A percentile compares a stretch with the other conserved stretches of the same genome.
phyloP scores from a whole-genome alignment of 305 asterid genomes.

The Fraxinus ornus region DNA sequence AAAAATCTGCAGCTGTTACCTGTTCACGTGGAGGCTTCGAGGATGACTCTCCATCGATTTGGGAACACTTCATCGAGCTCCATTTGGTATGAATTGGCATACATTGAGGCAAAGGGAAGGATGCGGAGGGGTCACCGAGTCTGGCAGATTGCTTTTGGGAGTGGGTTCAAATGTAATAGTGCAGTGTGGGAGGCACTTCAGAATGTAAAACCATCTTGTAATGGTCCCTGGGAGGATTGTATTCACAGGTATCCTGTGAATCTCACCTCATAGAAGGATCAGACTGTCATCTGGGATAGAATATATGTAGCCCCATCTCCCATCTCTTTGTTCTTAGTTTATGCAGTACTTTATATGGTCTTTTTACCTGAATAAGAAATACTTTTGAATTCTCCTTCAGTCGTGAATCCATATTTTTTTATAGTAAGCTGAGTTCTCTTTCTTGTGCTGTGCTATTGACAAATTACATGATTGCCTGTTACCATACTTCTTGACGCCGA shows the following conservation, averaged over 20 bases:
- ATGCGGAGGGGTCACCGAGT: slow-evolving; percentile 59
- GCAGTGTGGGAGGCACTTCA: slow-evolving; percentile 83
- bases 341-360: slow-evolving; percentile 20
- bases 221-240: slow-evolving; percentile 78
- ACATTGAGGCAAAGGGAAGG: slow-evolving; percentile 78
- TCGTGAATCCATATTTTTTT: too few relatives aligned
- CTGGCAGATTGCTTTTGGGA: slow-evolving; percentile 92
- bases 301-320: slow-evolving; percentile 12
- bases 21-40: slow-evolving; percentile 71
- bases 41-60: slow-evolving; percentile 80
- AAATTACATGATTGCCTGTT: too few relatives aligned
- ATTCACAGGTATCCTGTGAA: slow-evolving; percentile 67
- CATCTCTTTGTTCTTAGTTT: slow-evolving; percentile 3
- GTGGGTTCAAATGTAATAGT: slow-evolving; percentile 83
- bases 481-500: too few relatives aligned
- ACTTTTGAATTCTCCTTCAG: too few relatives aligned
- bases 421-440: too few relatives aligned
- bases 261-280: slow-evolving; percentile 43
- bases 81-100: slow-evolving; percentile 84
- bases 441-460: too few relatives aligned
- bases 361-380: background rate
- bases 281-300: background rate
- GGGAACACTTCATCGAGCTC: slow-evolving; percentile 93
- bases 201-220: slow-evolving; percentile 48
- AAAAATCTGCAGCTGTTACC: slow-evolving; percentile 72